Evolutionary conservation across 2,329 filamentous ascomycete genomes (phyloP).

Genomic region (Neofusicoccum sp.): DNA sequence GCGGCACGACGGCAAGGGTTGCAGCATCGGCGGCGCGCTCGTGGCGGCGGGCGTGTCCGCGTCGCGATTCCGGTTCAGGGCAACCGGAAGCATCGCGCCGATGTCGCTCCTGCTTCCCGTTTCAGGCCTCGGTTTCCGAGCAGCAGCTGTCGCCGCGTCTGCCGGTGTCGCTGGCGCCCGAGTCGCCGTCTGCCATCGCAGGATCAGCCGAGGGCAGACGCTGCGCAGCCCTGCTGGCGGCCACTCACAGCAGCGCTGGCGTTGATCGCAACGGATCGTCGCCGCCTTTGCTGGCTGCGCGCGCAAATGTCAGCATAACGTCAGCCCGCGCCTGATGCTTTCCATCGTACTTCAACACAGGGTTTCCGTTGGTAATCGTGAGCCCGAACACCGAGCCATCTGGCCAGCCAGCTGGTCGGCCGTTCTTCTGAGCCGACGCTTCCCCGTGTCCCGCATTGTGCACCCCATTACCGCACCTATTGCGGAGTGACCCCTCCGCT

Average conservation of each 20-base stretch:
- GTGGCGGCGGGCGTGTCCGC: neutral
- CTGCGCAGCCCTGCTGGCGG: neutral
- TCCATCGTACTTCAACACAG: neutral
- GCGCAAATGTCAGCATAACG: constrained; percentile 4
- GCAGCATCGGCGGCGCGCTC: neutral
- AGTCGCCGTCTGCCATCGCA: neutral
- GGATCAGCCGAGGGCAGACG: neutral
- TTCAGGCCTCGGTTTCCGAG: neutral
- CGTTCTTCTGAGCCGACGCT: neutral
- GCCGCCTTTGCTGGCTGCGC: neutral
- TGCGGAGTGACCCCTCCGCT: neutral
- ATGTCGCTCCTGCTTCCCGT: neutral
- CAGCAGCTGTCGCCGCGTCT: neutral
- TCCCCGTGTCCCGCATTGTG: neutral
- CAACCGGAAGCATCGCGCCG: neutral
- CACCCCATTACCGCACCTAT: neutral
- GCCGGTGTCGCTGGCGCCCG: constrained; percentile 13
- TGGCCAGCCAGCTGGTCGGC: neutral
- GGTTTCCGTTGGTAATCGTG: neutral
- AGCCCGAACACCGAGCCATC: neutral
- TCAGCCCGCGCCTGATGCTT: neutral
- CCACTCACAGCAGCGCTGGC: neutral
- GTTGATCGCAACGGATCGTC: constrained; percentile 5
- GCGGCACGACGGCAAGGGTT: neutral
- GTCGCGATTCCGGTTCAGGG: neutral